Base-by-base conservation (phyloP, 805 yeast species). In the Lachancea nothofagi region DNA sequence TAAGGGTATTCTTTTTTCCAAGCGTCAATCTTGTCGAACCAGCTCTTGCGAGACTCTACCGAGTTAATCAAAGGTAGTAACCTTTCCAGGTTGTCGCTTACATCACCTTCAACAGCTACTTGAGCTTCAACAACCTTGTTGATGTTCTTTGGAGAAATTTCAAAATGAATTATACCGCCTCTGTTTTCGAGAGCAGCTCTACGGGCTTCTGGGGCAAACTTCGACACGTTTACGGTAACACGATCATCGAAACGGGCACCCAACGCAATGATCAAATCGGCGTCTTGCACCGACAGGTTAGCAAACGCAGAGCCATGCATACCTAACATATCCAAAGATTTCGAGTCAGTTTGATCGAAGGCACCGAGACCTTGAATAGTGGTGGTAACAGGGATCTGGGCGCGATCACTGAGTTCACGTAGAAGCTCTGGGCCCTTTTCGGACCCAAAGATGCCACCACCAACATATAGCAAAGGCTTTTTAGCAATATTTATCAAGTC, bases 221-320 rank as follows among this genome's bases (percentile, higher is more conserved):
- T 83, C 46, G 83, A 49, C 41, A 93, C 71, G 56, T 77, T 77
- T 57, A 93, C 82, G 30, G 98, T 93, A 54, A 93, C 98, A 72
- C 98, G 89, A 70, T 93, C 98, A 67, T 93, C 98, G 57, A 93
- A 93, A 64, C 98, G 78, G 26, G 97, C 96, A 61, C 98, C 98
- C 31, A 93, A 72, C 13, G 97, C 97, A 47, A 93, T 67, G 59
- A 93, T 86, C 54, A 89, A 70, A 66, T 93, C 98, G 29, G 97
- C 96, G 44, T 78, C 72, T 70, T 93, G 98, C 52, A 93, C 82
- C 38, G 97, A 94, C 57, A 83, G 62, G 72, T 93, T 93, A 52
- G 98, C 98, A 54, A 88, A 87, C 36, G 88, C 96, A 45, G 80
- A 75, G 49, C 98, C 98, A 66, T 93, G 98, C 98, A 93, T 93